A percentile compares a stretch with the other conserved stretches of the same genome.
These are phyloP conservation scores for Rubia occidens DNA, from an alignment of 305 asterid species.

Conservation along the genomic window DNA sequence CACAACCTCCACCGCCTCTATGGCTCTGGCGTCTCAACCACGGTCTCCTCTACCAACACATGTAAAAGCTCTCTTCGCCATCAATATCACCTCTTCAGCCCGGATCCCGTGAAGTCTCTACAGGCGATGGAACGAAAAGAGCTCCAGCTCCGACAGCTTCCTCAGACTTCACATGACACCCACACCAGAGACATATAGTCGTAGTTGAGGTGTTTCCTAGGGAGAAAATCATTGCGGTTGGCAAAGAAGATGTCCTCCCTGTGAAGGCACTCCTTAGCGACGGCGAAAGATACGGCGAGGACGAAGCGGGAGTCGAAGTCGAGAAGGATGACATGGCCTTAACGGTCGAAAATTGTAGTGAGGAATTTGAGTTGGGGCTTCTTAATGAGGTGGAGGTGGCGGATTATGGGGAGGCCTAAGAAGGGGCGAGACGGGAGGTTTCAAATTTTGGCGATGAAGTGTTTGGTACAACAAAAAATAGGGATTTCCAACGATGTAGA, in stretches of 20 bases:
- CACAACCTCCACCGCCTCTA: no score
- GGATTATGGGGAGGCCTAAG: no score
- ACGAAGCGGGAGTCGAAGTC: constrained; percentile 54
- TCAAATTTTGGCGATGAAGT: no score
- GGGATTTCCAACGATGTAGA: no score
- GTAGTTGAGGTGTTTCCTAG: constrained; percentile 50
- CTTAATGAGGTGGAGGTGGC: no score
- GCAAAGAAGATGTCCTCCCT: constrained; percentile 51
- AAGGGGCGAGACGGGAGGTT: no score
- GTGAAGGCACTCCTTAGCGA: constrained; percentile 53
- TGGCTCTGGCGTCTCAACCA: no score
- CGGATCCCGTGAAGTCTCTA: constrained; percentile 24
- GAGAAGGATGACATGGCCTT: constrained; percentile 51
- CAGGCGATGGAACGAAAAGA: no score
- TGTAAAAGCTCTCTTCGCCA: constrained; percentile 21
- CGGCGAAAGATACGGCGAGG: constrained; percentile 52
- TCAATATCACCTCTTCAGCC: constrained; percentile 35
- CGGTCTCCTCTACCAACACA: no score
- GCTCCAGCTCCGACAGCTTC: constrained; percentile 28
- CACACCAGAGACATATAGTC: constrained; percentile 45
- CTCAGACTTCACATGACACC: constrained; percentile 62
- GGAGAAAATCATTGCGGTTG: constrained; percentile 51
- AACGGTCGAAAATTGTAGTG: no score
- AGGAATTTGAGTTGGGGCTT: no score
- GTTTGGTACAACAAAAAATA: no score